Conservation (phyloP, 208 protist species). For the Leptomonas seymouri region DNA sequence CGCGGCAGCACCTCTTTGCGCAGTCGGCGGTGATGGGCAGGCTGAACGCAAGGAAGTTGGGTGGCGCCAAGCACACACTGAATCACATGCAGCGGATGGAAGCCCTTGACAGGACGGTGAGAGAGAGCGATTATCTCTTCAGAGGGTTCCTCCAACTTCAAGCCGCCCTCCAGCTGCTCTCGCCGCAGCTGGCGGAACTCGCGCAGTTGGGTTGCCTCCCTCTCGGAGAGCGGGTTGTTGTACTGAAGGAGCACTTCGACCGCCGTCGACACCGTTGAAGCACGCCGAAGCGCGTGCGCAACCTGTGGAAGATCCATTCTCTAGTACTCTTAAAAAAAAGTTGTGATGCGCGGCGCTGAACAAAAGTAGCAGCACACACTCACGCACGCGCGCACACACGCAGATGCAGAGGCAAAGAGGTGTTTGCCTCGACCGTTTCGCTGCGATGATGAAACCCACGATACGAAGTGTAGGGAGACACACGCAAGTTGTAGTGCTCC, state of each 20-base stretch:
- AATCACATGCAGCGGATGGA: conserved; percentile 69
- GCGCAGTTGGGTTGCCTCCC: conserved; percentile 62
- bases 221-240: conserved; percentile 76
- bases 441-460: neutral
- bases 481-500: conserved; percentile 1
- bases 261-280: conserved; percentile 36
- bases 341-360: neutral
- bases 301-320: conserved; percentile 73
- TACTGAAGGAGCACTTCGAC: conserved; percentile 66
- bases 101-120: conserved; percentile 48
- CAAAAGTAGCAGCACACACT: conserved; percentile 5
- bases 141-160: conserved; percentile 49
- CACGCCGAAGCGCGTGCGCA: conserved; percentile 49
- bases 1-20: conserved; percentile 63
- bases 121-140: conserved; percentile 52
- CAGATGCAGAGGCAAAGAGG: conserved; percentile 6
- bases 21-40: conserved; percentile 56
- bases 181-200: conserved; percentile 44
- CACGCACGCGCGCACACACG: neutral
- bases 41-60: conserved; percentile 52
- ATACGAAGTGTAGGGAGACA: conserved; percentile 1
- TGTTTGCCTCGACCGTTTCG: neutral
- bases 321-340: conserved; percentile 5
- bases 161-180: conserved; percentile 65
- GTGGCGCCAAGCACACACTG: conserved; percentile 71